Base-by-base conservation (phyloP, 805 yeast genomes). In the Saccharomycopsis microspora region DNA sequence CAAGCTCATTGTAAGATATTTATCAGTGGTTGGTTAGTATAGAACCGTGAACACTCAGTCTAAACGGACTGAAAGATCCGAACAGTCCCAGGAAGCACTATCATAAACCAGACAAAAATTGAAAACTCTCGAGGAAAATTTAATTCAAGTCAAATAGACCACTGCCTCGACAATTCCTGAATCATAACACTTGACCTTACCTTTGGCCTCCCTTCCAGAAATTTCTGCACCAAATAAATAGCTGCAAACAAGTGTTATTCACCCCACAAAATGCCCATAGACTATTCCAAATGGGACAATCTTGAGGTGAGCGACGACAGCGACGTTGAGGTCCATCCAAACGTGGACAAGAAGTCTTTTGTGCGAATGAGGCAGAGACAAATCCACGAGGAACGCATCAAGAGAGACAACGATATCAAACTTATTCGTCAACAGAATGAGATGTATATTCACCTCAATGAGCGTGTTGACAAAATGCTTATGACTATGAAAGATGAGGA, bases 221-320 rank as follows among this genome's bases (percentile, higher is more conserved):
- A 19, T 19, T 19, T 19, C 19, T 19, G 19, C 19, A 19, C 19
- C 19, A 19, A 19, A 19, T 19, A 19, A 19, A 19, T 19, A 19
- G 19, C 19, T 19, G 19, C 19, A 19, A 19, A 19, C 19, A 19
- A 19, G 19, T 19, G 19, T 19, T 19, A 19, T 19, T 34, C 36
- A 34, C 8, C n/a, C 36, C 10, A 34, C n/a, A 39, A 44, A 37
- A 50, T 50, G 54, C 45, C 45, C n/a, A 41, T 93, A 55, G 98
- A 93, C 63, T 93, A 93, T 66, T 87, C 96, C 7, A 93, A 90
- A 62, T 93, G 98, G 97, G 99, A 93, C 65, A 86, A 87, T 62
- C 77, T 93, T 50, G 98, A 93, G 63, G 69, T 93, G 38, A 86
- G 96, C 27, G 99, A 93, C 62, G 99, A 93, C 64, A 87, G 96